phyloP scores from a whole-genome alignment of 805 yeast genomes.

The Candida alai region DNA sequence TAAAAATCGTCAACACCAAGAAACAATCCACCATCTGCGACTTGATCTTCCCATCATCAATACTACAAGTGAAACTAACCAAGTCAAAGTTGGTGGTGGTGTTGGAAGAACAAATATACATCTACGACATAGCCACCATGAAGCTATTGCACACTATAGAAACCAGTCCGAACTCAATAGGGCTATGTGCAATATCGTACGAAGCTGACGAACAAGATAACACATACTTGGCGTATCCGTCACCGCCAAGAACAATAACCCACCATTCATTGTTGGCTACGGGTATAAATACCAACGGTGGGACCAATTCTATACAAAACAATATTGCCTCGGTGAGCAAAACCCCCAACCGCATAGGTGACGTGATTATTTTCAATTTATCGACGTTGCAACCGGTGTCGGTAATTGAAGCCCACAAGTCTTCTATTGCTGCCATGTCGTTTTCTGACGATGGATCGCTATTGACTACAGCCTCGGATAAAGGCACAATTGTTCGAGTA shows the following conservation, averaged over 20 bases:
- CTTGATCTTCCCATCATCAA: conserved; percentile 38
- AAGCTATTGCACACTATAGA: conserved; percentile 41
- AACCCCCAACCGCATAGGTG: conserved; percentile 53
- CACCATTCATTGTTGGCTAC: conserved; percentile 40
- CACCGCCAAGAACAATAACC: conserved; percentile 59
- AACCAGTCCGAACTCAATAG: conserved; percentile 42
- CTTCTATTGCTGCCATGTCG: conserved; percentile 64
- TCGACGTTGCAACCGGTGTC: conserved; percentile 69
- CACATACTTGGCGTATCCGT: conserved; percentile 67
- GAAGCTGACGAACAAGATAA: conserved; percentile 33
- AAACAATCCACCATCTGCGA: conserved; percentile 47
- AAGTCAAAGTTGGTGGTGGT: conserved; percentile 31
- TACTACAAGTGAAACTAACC: conserved; percentile 37
- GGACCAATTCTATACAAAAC: conserved; percentile 35
- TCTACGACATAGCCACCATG: conserved; percentile 40
- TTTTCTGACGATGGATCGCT: conserved; percentile 73
- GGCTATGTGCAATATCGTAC: conserved; percentile 57
- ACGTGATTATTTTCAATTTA: conserved; percentile 77
- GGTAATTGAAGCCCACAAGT: conserved; percentile 81
- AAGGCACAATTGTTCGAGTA: conserved; percentile 86
- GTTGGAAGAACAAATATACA: conserved; percentile 41
- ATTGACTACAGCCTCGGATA: conserved; percentile 83
- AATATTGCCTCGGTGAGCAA: conserved; percentile 39
- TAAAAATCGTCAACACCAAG: conserved; percentile 81
- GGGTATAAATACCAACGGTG: conserved; percentile 40